Base-by-base conservation (phyloP, 345 rosid genomes). In the Abelmoschus esculentus region DNA sequence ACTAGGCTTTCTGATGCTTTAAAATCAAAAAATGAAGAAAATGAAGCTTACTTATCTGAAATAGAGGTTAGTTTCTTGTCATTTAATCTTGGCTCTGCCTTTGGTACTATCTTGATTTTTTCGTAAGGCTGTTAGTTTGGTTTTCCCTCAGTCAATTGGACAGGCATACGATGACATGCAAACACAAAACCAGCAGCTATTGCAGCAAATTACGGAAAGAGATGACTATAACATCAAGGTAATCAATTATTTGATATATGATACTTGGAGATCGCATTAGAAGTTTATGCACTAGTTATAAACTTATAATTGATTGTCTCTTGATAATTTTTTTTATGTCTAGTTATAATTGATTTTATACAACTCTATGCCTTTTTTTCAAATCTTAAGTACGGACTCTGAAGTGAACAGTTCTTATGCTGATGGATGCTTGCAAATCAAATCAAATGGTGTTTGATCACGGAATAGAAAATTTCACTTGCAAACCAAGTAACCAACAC, bases 211-310 rank as follows among this genome's bases (percentile, higher is more conserved):
- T 64, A 86, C 99, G 6, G 99, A 96, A 79, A 83, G 97, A 74
- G 98, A 96, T 86, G 99, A 96, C 77, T 96, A 96, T 82, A 96
- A 96, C 79, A 89, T 90, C 64, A 96, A 96, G 98, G 99, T 93
- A 67, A 77, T 42, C 73, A 49, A 17, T 74, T 60, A 44, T 61
- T 31, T 44, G 69, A 38, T 46, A 22, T 65, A 3, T 22, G 19
- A 12, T 46, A 65, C 7, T 11, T 14, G 7, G 28, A 15, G 55
- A 50, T 50, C 19, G 2, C 55, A 5, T 50, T 50, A n/a, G n/a
- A 49, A 49, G 6, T 32, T 32, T 5, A 32, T 32, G 36, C 6
- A 32, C 36, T 32, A 32, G 36, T 32, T 32, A 32, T 32, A 32
- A 32, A 32, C 6, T 32, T 32, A 32, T 32, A 32, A 32, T 32